A percentile compares a stretch with the other conserved stretches of the same genome.
These are phyloP conservation scores for Geum urbanum DNA, from an alignment of 306 rosid species.

Conservation along the genomic window DNA sequence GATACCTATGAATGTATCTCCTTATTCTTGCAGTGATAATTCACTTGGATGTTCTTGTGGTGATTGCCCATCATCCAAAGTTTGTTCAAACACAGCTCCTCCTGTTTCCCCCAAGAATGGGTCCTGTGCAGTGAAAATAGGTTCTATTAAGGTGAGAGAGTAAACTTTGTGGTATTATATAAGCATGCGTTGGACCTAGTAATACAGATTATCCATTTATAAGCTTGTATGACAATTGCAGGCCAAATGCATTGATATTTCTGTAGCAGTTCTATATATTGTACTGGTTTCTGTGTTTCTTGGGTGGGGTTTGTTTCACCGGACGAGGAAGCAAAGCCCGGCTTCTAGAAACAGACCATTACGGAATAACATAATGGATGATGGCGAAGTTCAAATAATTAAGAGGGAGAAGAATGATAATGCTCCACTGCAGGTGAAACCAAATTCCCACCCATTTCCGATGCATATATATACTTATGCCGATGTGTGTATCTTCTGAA, in stretches of 20 bases:
- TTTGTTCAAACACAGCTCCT: constrained; percentile 60
- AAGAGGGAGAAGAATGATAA: constrained; percentile 64
- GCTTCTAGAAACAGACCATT: constrained; percentile 44
- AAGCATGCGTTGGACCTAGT: not conserved
- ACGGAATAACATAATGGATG: constrained; percentile 51
- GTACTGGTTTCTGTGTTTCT: constrained; percentile 54
- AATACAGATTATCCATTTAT: constrained; percentile 26
- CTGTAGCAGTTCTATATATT: constrained; percentile 61
- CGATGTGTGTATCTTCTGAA: not conserved
- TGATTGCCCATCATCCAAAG: constrained; percentile 84
- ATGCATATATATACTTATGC: not conserved
- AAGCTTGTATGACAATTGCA: constrained; percentile 35
- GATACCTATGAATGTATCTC: constrained; percentile 87
- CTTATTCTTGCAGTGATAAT: constrained; percentile 83
- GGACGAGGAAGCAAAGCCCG: constrained; percentile 47
- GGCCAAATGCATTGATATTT: constrained; percentile 82
- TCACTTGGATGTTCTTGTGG: constrained; percentile 98
- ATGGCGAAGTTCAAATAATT: constrained; percentile 42
- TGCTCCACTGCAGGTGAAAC: constrained; percentile 71
- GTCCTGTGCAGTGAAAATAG: constrained; percentile 72
- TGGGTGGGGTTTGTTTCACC: constrained; percentile 78
- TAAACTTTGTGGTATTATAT: not conserved
- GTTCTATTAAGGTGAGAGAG: constrained; percentile 70
- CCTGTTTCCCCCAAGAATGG: constrained; percentile 41
- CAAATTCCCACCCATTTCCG: constrained; percentile 16